These are phyloP conservation scores for Fraxinus quadrangulata DNA, from an alignment of 257 asterid genomes.

Conservation along the genomic window DNA sequence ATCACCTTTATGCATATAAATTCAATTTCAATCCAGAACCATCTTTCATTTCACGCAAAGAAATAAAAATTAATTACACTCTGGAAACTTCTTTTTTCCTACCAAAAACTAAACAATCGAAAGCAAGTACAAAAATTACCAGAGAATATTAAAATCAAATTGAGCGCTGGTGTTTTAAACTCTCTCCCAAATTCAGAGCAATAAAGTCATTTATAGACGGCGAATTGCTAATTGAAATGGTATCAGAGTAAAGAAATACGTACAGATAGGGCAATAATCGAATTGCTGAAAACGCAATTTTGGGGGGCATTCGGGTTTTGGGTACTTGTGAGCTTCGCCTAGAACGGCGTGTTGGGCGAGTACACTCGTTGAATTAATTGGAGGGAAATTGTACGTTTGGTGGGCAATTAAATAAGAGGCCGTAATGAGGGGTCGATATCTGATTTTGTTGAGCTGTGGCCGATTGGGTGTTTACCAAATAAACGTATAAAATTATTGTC, in stretches of 20 bases:
- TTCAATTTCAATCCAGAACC: background rate
- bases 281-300: background rate
- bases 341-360: slow-evolving; percentile 11
- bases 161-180: background rate
- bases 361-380: slow-evolving; percentile 13
- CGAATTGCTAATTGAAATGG: background rate
- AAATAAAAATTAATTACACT: background rate
- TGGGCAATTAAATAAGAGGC: background rate
- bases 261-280: slow-evolving; percentile 15
- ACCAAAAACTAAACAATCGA: background rate
- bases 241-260: background rate
- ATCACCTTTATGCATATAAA: background rate
- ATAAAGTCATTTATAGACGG: background rate
- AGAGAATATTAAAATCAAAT: background rate
- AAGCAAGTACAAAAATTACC: background rate
- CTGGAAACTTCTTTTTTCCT: background rate
- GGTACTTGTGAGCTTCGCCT: background rate
- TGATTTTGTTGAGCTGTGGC: background rate
- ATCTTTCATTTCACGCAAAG: background rate
- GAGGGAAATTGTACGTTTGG: slow-evolving; percentile 17
- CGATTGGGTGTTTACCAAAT: background rate
- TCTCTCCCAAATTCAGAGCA: background rate
- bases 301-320: slow-evolving; percentile 21
- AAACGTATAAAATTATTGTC: too few species aligned
- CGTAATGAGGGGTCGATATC: background rate